phyloP scores from a whole-genome alignment of 371 early-diverging fungal genomes.

The Phascolomyces articulosus region DNA sequence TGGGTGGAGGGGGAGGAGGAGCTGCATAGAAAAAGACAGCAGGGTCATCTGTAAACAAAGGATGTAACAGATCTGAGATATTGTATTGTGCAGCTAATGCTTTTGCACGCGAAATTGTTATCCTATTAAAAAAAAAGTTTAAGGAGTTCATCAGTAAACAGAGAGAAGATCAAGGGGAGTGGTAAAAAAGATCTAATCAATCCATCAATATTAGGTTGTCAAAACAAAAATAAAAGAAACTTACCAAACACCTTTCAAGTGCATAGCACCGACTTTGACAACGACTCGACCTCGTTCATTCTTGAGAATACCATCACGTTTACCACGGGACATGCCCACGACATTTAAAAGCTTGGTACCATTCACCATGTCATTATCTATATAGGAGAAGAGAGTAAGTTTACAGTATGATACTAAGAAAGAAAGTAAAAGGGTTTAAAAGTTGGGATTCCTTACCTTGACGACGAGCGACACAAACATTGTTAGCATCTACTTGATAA shows the following conservation, averaged over 20 bases:
- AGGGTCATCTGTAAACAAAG: constrained; percentile 71
- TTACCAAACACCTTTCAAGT: constrained; percentile 89
- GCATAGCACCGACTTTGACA: constrained; percentile 87
- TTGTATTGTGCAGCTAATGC: constrained; percentile 65
- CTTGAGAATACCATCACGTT: constrained; percentile 87
- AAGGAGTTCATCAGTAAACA: not conserved
- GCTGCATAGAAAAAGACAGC: constrained; percentile 27
- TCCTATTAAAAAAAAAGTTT: constrained; percentile 29
- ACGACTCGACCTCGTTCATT: constrained; percentile 84
- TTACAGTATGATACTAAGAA: not conserved
- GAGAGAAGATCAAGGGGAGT: not conserved
- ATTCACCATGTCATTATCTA: constrained; percentile 84
- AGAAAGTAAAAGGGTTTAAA: not conserved
- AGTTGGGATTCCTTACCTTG: constrained; percentile 45
- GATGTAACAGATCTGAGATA: constrained; percentile 64
- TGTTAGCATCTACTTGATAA: constrained; percentile 74
- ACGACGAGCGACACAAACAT: constrained; percentile 71
- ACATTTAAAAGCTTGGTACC: constrained; percentile 89
- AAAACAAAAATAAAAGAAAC: too few relatives aligned
- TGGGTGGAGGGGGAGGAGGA: constrained; percentile 17
- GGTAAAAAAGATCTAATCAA: not conserved
- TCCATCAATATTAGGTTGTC: too few relatives aligned
- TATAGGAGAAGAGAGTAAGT: not conserved
- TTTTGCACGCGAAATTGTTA: constrained; percentile 69
- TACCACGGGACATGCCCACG: constrained; percentile 86